phyloP scores from a whole-genome alignment of 2,329 filamentous ascomycete genomes.

The Chlorencoelia australis region DNA sequence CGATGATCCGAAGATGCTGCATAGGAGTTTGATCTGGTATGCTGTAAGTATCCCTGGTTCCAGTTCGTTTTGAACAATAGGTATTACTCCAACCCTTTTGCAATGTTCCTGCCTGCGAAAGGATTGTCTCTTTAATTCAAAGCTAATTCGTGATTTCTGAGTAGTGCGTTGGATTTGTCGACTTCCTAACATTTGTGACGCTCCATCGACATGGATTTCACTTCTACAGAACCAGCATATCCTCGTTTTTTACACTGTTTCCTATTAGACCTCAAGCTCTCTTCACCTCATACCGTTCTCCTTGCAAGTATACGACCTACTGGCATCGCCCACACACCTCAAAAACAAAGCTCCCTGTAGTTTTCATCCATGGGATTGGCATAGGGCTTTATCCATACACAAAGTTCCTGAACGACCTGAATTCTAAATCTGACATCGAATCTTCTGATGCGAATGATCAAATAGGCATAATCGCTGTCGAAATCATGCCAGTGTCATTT shows the following conservation, averaged over 20 bases:
- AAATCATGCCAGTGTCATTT: constrained; percentile 49
- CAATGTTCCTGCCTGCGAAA: too few relatives aligned
- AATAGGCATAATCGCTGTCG: constrained; percentile 47
- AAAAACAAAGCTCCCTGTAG: constrained; percentile 41
- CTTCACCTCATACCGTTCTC: constrained; percentile 35
- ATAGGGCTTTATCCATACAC: constrained; percentile 49
- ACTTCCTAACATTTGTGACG: constrained; percentile 26
- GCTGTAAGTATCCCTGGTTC: constrained; percentile 30
- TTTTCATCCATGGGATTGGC: constrained; percentile 56
- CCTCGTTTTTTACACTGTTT: constrained; percentile 38
- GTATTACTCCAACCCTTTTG: too few relatives aligned
- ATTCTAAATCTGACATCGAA: constrained; percentile 27
- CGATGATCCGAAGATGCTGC: constrained; percentile 46
- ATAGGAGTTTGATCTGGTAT: constrained; percentile 49
- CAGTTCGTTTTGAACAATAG: not conserved
- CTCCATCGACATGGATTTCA: constrained; percentile 36
- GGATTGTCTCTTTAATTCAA: too few relatives aligned
- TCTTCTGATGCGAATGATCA: constrained; percentile 32
- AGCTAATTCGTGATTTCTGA: too few relatives aligned
- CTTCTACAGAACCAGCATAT: constrained; percentile 35
- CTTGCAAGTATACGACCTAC: constrained; percentile 41
- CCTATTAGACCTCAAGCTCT: constrained; percentile 42
- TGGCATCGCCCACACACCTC: constrained; percentile 53
- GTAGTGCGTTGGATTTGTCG: constrained; percentile 27
- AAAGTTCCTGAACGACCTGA: constrained; percentile 42